phyloP scores from a whole-genome alignment of 2,329 filamentous ascomycete genomes.

The Cladophialophora exuberans region DNA sequence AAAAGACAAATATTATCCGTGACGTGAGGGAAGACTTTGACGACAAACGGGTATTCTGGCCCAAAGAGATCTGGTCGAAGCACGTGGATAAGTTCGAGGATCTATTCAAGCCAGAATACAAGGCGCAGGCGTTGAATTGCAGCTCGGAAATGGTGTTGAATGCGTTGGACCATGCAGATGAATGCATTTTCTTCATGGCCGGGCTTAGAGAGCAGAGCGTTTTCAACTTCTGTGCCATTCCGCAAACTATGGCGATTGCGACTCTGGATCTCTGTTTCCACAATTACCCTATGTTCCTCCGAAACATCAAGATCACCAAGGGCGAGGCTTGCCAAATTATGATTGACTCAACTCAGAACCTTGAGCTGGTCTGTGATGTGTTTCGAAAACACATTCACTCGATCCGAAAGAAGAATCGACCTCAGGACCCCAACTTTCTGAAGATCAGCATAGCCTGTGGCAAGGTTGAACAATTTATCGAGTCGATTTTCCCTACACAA shows the following conservation, averaged over 20 bases:
- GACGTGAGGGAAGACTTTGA: conserved; percentile 88
- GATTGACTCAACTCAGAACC: conserved; percentile 89
- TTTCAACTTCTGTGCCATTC: conserved; percentile 98
- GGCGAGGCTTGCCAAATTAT: conserved; percentile 90
- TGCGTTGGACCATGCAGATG: conserved; percentile 81
- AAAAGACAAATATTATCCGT: conserved; percentile 98
- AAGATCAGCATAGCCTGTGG: conserved; percentile 89
- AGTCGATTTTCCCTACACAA: conserved; percentile 86
- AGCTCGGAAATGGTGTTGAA: conserved; percentile 94
- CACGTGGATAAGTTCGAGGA: conserved; percentile 89
- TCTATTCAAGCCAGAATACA: conserved; percentile 80
- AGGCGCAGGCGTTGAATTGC: conserved; percentile 77
- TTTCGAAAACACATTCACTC: conserved; percentile 77
- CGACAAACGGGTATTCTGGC: conserved; percentile 90
- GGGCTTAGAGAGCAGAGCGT: conserved; percentile 93
- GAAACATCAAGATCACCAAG: conserved; percentile 95
- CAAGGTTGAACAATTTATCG: conserved; percentile 72
- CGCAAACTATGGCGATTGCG: conserved; percentile 95
- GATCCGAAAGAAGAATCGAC: conserved; percentile 93
- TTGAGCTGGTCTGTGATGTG: conserved; percentile 76
- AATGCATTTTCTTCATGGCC: conserved; percentile 97
- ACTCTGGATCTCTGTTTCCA: conserved; percentile 90
- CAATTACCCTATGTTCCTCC: conserved; percentile 82
- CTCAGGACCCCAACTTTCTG: conserved; percentile 87
- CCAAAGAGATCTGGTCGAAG: conserved; percentile 95